These are phyloP conservation scores for Kwoniella shandongensis DNA, from an alignment of 768 basidiomycete genomes.

Conservation along the genomic window DNA sequence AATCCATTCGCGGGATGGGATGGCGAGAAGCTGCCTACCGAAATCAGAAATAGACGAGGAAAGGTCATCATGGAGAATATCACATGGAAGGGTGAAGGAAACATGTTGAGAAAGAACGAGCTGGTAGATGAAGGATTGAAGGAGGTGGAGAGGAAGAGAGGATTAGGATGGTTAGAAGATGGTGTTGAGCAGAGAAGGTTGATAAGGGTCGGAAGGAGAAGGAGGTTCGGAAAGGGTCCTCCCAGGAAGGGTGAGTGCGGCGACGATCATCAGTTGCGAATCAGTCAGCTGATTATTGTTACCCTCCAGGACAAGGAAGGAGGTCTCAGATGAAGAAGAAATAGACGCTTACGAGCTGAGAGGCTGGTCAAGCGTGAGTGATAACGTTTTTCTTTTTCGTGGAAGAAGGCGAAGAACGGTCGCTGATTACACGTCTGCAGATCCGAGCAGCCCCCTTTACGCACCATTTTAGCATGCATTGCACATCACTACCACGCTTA, in stretches of 20 bases:
- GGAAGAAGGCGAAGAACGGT: too few relatives aligned
- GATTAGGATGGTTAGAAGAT: slow-evolving; percentile 48
- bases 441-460: too few relatives aligned
- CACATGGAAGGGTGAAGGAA: slow-evolving; percentile 15
- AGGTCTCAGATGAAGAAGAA: slow-evolving; percentile 50
- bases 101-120: slow-evolving; percentile 16
- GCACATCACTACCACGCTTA: too few relatives aligned
- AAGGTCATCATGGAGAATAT: slow-evolving; percentile 16
- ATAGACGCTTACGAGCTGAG: not conserved
- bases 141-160: slow-evolving; percentile 20
- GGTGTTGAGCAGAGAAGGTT: slow-evolving; percentile 34
- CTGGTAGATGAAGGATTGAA: slow-evolving; percentile 16
- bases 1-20: slow-evolving; percentile 14
- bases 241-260: slow-evolving; percentile 51
- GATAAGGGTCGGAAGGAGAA: slow-evolving; percentile 35
- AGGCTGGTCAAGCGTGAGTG: too few relatives aligned
- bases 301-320: slow-evolving; percentile 41
- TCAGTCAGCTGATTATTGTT: slow-evolving; percentile 3
- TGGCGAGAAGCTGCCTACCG: slow-evolving; percentile 6
- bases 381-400: too few relatives aligned
- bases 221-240: slow-evolving; percentile 40
- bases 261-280: too few relatives aligned
- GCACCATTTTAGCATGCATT: too few relatives aligned
- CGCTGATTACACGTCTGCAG: too few relatives aligned
- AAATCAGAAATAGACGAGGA: not conserved